phyloP scores from a whole-genome alignment of 306 rosid genomes.

The Dryas drummondii region DNA sequence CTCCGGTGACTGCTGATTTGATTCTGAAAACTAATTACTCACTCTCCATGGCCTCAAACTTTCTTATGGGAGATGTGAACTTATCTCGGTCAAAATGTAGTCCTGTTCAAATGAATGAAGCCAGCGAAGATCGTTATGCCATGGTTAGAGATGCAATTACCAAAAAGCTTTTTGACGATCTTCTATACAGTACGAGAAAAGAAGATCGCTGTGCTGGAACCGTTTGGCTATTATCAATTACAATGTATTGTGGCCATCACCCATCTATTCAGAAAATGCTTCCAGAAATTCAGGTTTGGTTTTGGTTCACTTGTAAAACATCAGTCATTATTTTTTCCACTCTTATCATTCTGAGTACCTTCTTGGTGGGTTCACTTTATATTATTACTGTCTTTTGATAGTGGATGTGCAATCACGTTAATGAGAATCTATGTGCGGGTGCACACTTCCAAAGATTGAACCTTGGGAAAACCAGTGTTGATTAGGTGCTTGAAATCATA shows the following conservation, averaged over 20 bases:
- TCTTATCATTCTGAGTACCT: neutral
- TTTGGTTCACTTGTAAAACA: neutral
- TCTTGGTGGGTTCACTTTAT: neutral
- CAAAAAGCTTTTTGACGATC: slow-evolving; percentile 82
- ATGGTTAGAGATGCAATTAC: slow-evolving; percentile 65
- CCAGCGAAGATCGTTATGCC: slow-evolving; percentile 54
- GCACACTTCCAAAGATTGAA: neutral
- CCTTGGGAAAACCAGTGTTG: slow-evolving; percentile 17
- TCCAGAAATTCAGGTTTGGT: slow-evolving; percentile 93
- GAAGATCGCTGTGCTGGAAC: slow-evolving; percentile 98
- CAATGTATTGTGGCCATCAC: slow-evolving; percentile 85
- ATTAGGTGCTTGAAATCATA: neutral
- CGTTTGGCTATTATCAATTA: slow-evolving; percentile 88
- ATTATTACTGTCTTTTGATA: slow-evolving; percentile 16
- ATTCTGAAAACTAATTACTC: slow-evolving; percentile 90
- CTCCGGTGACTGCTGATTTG: slow-evolving; percentile 85
- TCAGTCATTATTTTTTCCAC: neutral
- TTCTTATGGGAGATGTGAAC: slow-evolving; percentile 78
- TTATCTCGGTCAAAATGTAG: slow-evolving; percentile 44
- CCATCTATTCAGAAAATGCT: slow-evolving; percentile 76
- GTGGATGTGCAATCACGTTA: neutral
- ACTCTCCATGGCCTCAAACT: slow-evolving; percentile 87
- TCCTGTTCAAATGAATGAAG: slow-evolving; percentile 35
- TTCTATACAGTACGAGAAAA: slow-evolving; percentile 87
- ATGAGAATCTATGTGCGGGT: neutral